Conservation (phyloP, 2,329 filamentous ascomycete genomes). For the Colletotrichum cordylinicola region DNA sequence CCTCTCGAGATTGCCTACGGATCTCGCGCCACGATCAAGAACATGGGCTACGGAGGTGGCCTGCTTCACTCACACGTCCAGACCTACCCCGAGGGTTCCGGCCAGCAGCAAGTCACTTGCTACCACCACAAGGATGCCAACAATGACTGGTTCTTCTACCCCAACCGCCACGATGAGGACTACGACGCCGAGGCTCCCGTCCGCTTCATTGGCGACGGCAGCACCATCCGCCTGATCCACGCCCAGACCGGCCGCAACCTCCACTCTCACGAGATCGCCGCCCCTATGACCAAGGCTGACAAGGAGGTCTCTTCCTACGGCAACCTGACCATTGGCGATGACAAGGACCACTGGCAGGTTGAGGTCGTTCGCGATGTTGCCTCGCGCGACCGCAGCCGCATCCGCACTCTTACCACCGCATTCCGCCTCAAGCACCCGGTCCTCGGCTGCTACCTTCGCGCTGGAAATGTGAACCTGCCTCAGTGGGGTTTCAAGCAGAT, state of each 20-base stretch:
- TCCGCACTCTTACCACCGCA: constrained; percentile 90
- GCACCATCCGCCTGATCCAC: constrained; percentile 86
- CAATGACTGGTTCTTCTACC: constrained; percentile 99
- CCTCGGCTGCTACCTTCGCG: constrained; percentile 91
- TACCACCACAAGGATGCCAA: constrained; percentile 99
- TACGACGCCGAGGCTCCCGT: constrained; percentile 75
- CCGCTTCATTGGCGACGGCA: constrained; percentile 79
- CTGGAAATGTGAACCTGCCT: constrained; percentile 93
- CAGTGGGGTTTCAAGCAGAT: constrained; percentile 99
- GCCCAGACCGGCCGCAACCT: constrained; percentile 96
- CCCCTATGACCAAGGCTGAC: constrained; percentile 87
- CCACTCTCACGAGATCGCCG: constrained; percentile 90
- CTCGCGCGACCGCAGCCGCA: constrained; percentile 80
- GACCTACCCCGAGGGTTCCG: constrained; percentile 92
- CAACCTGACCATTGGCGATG: constrained; percentile 92
- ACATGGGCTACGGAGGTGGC: constrained; percentile 98
- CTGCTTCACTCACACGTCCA: constrained; percentile 96
- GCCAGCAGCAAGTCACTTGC: constrained; percentile 96
- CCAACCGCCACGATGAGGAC: constrained; percentile 78
- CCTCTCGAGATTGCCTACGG: constrained; percentile 91
- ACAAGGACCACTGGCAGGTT: constrained; percentile 96
- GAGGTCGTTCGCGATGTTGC: constrained; percentile 92
- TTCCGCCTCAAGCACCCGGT: constrained; percentile 86
- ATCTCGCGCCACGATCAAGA: constrained; percentile 92
- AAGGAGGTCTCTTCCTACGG: constrained; percentile 96